phyloP scores from a whole-genome alignment of 345 rosid species.

The Salix koriyanagi region DNA sequence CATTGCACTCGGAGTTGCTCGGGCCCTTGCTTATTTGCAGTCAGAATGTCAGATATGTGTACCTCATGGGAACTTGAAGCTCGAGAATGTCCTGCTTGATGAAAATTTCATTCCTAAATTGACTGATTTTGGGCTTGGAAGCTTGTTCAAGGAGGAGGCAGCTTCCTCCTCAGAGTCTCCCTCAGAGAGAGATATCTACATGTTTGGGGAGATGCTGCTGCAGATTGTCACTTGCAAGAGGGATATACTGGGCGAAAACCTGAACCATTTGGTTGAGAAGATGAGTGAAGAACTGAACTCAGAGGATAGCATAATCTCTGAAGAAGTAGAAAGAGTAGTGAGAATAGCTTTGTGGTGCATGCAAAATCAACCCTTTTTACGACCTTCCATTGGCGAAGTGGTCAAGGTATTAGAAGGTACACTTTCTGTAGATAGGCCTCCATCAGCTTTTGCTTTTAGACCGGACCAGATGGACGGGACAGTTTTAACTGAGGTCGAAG shows the following conservation, averaged over 20 bases:
- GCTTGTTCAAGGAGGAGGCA: conserved; percentile 18
- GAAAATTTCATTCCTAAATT: conserved; percentile 31
- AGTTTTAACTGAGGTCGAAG: conserved; percentile 4
- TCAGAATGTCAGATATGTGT: conserved; percentile 26
- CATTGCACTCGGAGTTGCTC: conserved; percentile 37
- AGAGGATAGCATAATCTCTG: conserved; percentile 15
- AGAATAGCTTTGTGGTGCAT: conserved; percentile 39
- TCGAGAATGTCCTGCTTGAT: conserved; percentile 34
- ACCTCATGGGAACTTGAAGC: conserved; percentile 38
- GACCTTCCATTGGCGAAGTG: conserved; percentile 41
- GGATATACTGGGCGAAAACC: conserved; percentile 13
- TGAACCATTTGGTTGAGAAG: conserved; percentile 13
- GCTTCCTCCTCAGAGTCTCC: conserved; percentile 32
- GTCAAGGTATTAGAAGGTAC: conserved; percentile 44
- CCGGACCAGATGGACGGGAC: conserved; percentile 2
- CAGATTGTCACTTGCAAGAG: conserved; percentile 28
- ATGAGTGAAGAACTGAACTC: conserved; percentile 9
- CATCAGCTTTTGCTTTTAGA: conserved; percentile 13
- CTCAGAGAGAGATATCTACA: conserved; percentile 30
- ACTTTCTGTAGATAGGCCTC: conserved; percentile 42
- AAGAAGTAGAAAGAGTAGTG: conserved; percentile 25
- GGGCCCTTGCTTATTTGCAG: conserved; percentile 40
- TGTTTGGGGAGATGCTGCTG: conserved; percentile 35
- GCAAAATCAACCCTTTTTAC: conserved; percentile 38
- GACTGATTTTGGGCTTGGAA: conserved; percentile 32